phyloP scores from a whole-genome alignment of 306 rosid genomes.

The Lablab purpureus region DNA sequence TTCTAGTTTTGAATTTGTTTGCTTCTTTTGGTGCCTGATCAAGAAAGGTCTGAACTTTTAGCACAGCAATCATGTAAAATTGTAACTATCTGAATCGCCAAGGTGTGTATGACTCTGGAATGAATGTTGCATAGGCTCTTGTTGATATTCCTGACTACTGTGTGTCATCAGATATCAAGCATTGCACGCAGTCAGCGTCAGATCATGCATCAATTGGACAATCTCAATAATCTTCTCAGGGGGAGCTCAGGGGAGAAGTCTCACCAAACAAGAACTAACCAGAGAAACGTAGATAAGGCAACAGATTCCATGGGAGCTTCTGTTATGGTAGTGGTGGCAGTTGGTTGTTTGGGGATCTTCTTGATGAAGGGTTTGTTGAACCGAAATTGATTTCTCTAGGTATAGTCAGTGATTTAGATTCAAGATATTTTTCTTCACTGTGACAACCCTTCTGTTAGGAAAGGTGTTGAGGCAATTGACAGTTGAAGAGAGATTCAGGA shows the following conservation, averaged over 20 bases:
- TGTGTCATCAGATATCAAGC: slow-evolving; percentile 64
- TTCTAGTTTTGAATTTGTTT: not conserved
- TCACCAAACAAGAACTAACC: slow-evolving; percentile 60
- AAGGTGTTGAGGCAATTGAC: slow-evolving; percentile 51
- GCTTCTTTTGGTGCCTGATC: not conserved
- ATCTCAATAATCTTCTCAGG: slow-evolving; percentile 72
- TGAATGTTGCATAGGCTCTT: slow-evolving; percentile 27
- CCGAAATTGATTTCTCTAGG: slow-evolving; percentile 55
- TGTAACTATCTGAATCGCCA: not conserved
- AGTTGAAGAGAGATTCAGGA: slow-evolving; percentile 44
- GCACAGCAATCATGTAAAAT: not conserved
- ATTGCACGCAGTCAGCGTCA: slow-evolving; percentile 83
- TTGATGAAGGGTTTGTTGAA: slow-evolving; percentile 63
- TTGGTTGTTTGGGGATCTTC: slow-evolving; percentile 78
- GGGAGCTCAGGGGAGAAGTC: slow-evolving; percentile 60
- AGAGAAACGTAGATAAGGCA: slow-evolving; percentile 51
- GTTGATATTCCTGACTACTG: slow-evolving; percentile 5
- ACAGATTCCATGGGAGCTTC: slow-evolving; percentile 53
- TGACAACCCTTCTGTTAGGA: slow-evolving; percentile 59
- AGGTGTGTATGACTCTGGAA: slow-evolving; percentile 27
- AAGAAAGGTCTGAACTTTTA: not conserved
- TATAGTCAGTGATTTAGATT: slow-evolving; percentile 4
- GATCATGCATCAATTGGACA: slow-evolving; percentile 82
- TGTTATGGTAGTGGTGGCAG: slow-evolving; percentile 58
- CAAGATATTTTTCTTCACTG: not conserved